Evolutionary conservation across 2,329 filamentous ascomycete genomes (phyloP), one percentile per base, ranked within the genome.

Genomic region (Cercospora berteroae): DNA sequence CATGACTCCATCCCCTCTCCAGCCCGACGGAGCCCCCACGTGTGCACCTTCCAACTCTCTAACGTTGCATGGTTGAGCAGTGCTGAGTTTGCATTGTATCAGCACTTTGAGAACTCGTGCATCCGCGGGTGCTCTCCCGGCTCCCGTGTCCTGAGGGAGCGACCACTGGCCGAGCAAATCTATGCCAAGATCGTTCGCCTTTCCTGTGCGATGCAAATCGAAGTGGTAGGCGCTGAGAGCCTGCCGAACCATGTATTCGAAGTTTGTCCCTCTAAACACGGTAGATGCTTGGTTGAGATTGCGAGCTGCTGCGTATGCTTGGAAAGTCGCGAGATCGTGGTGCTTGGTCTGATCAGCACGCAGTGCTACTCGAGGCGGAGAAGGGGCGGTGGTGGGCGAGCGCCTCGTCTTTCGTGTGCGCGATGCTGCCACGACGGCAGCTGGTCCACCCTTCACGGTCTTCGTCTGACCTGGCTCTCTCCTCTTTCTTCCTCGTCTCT

Each of bases 11-110:
- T 82, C 77, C 0, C 85, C 87, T 63, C 88, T 83, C 91, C 91
- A 96, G 0, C 89, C 90, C 0, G 85, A 81, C 1, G 93, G 93
- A 6, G 91, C 90, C 12, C 88, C 89, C 1, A 84, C 84, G 74
- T 95, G 90, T 0, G 92, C 87, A 3, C 94, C 94, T 75, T 93
- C 91, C 3, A 94, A 84, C 80, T 94, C 91, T n/a, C 91, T 86
- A 8, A 92, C 80, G 57, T 88, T 81, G 33, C 83, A 80, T 0
- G 91, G 91, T 3, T 72, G 73, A 0, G 86, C 83, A 12, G 83
- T 77, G 56, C 82, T 80, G 18, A 81, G 76, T 78, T 94, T 95
- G 83, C 92, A 94, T 77, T 94, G 91, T 18, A 86, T 76, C 18
- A 87, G 76, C 1, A 86, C 79, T 7, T 78, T 78, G 48, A 79